Conservation (phyloP, 768 basidiomycete species). For the Scleroderma citrinum region DNA sequence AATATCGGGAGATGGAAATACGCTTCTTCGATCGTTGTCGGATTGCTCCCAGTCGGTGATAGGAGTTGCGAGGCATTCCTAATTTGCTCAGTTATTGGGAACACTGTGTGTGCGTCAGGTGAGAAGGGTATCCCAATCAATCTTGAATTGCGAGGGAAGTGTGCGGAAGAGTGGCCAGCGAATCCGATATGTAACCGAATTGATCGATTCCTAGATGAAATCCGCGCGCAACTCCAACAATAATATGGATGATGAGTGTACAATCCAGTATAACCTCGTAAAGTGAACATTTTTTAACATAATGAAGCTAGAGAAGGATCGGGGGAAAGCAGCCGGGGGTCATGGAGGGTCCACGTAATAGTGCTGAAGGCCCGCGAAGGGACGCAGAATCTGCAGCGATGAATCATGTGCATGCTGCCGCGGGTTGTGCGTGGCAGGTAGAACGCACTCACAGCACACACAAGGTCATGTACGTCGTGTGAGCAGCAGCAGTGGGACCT, state of each 20-base stretch:
- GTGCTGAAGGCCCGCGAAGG: slow-evolving; percentile 18
- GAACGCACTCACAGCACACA: slow-evolving; percentile 4
- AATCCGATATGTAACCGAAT: slow-evolving; percentile 25
- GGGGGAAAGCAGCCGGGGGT: slow-evolving; percentile 19
- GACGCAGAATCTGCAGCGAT: slow-evolving; percentile 18
- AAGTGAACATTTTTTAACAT: slow-evolving; percentile 27
- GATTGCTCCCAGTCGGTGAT: slow-evolving; percentile 28
- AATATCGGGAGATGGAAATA: slow-evolving; percentile 10
- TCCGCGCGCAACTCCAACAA: slow-evolving; percentile 14
- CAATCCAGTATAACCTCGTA: slow-evolving; percentile 26
- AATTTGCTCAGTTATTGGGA: slow-evolving; percentile 21
- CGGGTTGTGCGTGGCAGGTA: slow-evolving; percentile 19
- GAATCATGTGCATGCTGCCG: slow-evolving; percentile 10
- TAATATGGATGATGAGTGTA: slow-evolving; percentile 5
- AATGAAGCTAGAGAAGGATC: slow-evolving; percentile 14
- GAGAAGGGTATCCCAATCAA: slow-evolving; percentile 27
- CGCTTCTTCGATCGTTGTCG: slow-evolving; percentile 11
- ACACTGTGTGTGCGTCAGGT: slow-evolving; percentile 22
- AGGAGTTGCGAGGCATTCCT: slow-evolving; percentile 26
- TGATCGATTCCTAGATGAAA: slow-evolving; percentile 27
- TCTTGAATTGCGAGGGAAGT: slow-evolving; percentile 18
- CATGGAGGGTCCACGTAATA: slow-evolving; percentile 23
- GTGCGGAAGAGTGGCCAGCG: slow-evolving; percentile 22
- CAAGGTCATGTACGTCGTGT: slow-evolving; percentile 20
- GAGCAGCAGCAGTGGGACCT: slow-evolving; percentile 16